Base-by-base conservation (phyloP, 495 filamentous ascomycete genomes). In the Hapsidospora chrysogenum region DNA sequence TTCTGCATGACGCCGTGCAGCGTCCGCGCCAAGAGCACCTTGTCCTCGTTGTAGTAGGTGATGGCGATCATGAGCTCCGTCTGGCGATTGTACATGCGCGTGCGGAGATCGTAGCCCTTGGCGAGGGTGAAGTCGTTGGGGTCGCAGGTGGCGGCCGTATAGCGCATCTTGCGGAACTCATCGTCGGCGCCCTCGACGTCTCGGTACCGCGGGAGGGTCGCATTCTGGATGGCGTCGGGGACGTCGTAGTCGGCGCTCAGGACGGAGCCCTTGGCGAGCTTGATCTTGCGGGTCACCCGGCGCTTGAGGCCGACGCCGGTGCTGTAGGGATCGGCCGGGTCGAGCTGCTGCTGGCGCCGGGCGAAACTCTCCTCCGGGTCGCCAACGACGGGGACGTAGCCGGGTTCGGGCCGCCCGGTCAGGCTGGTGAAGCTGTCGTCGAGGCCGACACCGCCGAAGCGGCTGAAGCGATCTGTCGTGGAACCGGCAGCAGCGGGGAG, bases 11-110 rank as follows among this genome's bases (percentile, higher is more conserved):
- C 84, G 63, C 84, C 84, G 47, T 92, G 84, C 25, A 92, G 56
- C 0, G 85, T 92, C 45, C 84, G 79, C 13, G 84, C 64, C 6
- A 81, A 85, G 30, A 92, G 62, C 8, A 72, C 70, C 59, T 89
- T 92, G 56, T 92, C 84, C 60, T 92, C 84, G 53, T 92, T 92
- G 56, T 92, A 92, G 58, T 89, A 89, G 29, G 84, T 92, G 44
- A 92, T 84, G 33, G 85, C 84, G 49, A 92, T 87, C 37, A 89
- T 58, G 27, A 92, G 63, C 54, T 92, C 84, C 1, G 84, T 92
- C 51, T 89, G 85, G 38, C 84, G 71, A 63, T 93, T 93, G 57
- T 92, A 93, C 84, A 92, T 93, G 15, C 83, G 73, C n/a, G 85
- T 80, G 17, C 85, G 76, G 21, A 93, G 72, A 63, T 92, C 92